Base-by-base conservation (phyloP, 2,329 filamentous ascomycete species). In the Pseudocercospora fijiensis region DNA sequence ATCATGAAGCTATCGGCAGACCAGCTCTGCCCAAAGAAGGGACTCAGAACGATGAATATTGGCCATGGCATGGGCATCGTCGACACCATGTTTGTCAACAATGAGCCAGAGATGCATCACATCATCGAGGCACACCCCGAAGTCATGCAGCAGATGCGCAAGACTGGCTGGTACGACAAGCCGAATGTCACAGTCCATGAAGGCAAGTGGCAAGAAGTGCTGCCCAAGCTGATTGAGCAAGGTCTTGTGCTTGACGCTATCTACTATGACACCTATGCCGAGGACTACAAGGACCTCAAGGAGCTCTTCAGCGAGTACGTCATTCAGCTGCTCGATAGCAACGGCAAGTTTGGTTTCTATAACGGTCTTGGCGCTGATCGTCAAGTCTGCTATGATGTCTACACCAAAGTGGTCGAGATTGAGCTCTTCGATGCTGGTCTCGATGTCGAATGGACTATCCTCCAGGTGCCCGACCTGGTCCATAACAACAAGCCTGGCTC, bases 251-350 rank as follows among this genome's bases (percentile, higher is more conserved):
- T 83, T 59, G 80, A 83, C 65, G 81, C 77, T 10, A 81, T 99
- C 70, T 99, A 98, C 81, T 98, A 97, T 74, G 95, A 99, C 75
- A 99, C 95, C 0, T 98, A 98, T 76, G 95, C 92, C 6, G 95
- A 99, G 79, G 91, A 95, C 67, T 99, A 98, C 78, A 82, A 83
- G 1, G 90, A 94, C 75, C 86, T 98, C 27, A 89, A 89, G 53
- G 83, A 88, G 64, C 97, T 98, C 80, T 96, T 98, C 76, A 89
- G 85, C 2, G 95, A 98, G 76, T 87, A 90, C 70, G 88, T 98
- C 10, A 91, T 95, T 30, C 89, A 87, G 0, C 77, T 98, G 60
- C 80, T 99, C 52, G 88, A 90, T 69, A 81, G 84, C 27, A 74
- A 78, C 9, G 79, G 79, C 43, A 80, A 78, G 53, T 88, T 86